Percentiles rank a stretch among this genome's conserved stretches.
Evolutionary conservation across 176 grass and related monocot species (phyloP).

Genomic region (Oryza coarctata): DNA sequence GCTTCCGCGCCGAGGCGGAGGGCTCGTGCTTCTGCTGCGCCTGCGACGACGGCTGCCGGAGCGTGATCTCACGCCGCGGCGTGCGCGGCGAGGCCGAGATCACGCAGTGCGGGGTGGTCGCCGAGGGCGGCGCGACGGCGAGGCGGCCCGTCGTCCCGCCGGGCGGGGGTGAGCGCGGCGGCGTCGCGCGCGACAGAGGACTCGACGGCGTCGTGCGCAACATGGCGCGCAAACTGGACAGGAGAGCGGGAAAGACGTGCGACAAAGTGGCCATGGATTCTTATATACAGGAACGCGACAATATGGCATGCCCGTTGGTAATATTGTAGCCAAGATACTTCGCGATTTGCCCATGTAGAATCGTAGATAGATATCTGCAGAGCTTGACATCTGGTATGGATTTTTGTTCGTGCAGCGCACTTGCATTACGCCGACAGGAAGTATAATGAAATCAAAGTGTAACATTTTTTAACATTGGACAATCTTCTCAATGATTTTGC

Average conservation of each 20-base stretch:
- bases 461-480: no score
- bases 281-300: neutral
- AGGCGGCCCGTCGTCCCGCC: conserved; percentile 34
- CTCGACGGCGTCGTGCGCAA: conserved; percentile 39
- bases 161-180: conserved; percentile 32
- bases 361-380: neutral
- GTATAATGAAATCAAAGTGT: neutral
- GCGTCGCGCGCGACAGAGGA: conserved; percentile 32
- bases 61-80: conserved; percentile 53
- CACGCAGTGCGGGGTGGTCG: conserved; percentile 45
- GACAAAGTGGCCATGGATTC: neutral
- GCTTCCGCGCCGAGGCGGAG: conserved; percentile 34
- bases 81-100: conserved; percentile 42
- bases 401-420: conserved; percentile 7
- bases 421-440: neutral
- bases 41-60: conserved; percentile 42
- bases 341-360: neutral
- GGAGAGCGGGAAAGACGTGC: neutral
- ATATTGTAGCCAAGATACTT: neutral
- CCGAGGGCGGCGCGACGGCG: conserved; percentile 27
- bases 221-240: neutral
- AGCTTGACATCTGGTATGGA: neutral
- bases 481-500: neutral
- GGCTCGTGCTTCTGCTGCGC: conserved; percentile 44
- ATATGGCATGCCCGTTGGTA: conserved; percentile 37